Evolutionary conservation across 2,329 filamentous ascomycete species (phyloP), one percentile per base, ranked within the genome.

Genomic region (Neonectria punicea): DNA sequence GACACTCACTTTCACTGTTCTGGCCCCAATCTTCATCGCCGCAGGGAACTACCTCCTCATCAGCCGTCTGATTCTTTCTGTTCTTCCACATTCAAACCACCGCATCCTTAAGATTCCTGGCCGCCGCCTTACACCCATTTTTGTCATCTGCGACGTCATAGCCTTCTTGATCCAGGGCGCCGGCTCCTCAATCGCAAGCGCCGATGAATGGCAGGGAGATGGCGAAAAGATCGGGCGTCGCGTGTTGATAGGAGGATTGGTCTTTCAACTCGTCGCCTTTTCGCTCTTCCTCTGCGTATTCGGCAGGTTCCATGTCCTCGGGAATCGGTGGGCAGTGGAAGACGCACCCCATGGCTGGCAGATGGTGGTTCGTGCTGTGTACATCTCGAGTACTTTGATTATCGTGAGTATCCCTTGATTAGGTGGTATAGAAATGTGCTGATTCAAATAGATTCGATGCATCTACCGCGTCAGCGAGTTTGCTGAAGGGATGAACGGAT

Each of bases 401-500:
- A 75, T 84, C 76, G 83, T 85, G 72, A 65, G 81, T 76, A 16
- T 4, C 1, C 2, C 49, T 16, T 18, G 34, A 58, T 9, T 11
- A 16, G 0, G 5, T 1, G 39, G 8, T 13, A 10, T 7, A 20
- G 6, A 2, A 16, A 22, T 8, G 4, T 30, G 6, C 22, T 71
- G 30, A 63, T 25, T 8, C 14, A 1, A 36, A 22, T n/a, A 86
- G 76, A 66, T 85, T 4, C 83, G 85, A 14, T 85, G 82, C n/a
- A 78, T 86, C 30, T 87, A 84, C 65, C 81, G 85, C n/a, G 80
- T 84, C 4, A 79, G 84, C 53, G 85, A 87, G 67, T 87, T 86
- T 64, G 81, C 82, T 0, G 79, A 85, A 39, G 85, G 85, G 0
- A 83, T 82, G n/a, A 74, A 84, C 7, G 79, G 81, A 16, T 87